Evolutionary conservation across 2,329 filamentous ascomycete species (phyloP), one percentile per base, ranked within the genome.

Genomic region (Pseudogymnoascus sp.): DNA sequence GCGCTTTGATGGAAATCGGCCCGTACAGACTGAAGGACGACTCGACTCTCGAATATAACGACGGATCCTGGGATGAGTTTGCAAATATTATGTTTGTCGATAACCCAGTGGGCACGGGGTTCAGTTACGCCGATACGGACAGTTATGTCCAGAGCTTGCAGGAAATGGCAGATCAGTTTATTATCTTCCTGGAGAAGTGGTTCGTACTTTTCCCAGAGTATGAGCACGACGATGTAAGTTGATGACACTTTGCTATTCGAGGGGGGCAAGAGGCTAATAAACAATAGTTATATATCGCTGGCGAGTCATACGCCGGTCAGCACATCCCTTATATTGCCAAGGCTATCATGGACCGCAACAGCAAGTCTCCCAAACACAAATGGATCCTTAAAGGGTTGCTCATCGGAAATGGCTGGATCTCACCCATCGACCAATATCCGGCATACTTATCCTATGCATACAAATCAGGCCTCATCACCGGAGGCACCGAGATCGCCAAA

Each of bases 11-110:
- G 87, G 95, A 99, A 76, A 85, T 99, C 67, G 95, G 95, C 0
- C 95, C 95, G 1, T 99, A 97, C 75, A 83, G 95, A 67, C 78
- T 99, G 64, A 88, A 89, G 72, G 84, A 93, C 68, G 84, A 89
- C 33, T 76, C 82, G 76, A 88, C 71, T 3, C 78, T 99, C 64
- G 80, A 80, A 64, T 87, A 91, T 74, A 97, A 97, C 75, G 88
- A 96, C 63, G 95, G 95, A n/a, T 93, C 92, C 0, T 99, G 96
- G 96, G 89, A 96, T 75, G 93, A 99, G 78, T 99, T 97, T 72
- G 91, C 95, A 67, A 99, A 99, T 72, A 77, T 99, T 61, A 84
- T 99, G 64, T 99, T 99, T 73, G 91, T 99, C 65, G 95, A 99
- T 73, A 96, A 97, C 73, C 95, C 95, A 0, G 93, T 97, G 37